These are phyloP conservation scores for Elongisporangium anandrum DNA, from an alignment of 352 stramenopile genomes.

Conservation along the genomic window DNA sequence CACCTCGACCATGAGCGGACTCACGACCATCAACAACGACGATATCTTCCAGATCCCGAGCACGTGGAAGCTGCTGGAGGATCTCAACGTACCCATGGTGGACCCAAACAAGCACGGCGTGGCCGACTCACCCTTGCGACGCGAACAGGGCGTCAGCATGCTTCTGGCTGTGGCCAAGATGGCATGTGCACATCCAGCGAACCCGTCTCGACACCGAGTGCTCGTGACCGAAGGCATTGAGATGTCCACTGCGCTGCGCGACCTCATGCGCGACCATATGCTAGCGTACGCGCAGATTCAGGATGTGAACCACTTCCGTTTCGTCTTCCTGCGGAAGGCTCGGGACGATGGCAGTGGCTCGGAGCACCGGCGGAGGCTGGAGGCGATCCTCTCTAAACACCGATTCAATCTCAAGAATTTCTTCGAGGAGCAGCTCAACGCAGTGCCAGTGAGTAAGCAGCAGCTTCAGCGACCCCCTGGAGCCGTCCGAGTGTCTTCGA, in stretches of 20 bases:
- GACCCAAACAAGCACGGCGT: conserved; percentile 44
- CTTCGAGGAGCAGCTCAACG: conserved; percentile 30
- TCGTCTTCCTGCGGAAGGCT: conserved; percentile 35
- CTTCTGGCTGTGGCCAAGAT: conserved; percentile 44
- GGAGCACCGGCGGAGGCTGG: conserved; percentile 9
- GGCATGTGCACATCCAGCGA: conserved; percentile 28
- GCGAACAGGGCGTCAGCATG: conserved; percentile 44
- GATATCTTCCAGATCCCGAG: conserved; percentile 35
- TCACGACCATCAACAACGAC: not conserved
- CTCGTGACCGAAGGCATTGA: conserved; percentile 52
- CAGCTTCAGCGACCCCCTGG: not conserved
- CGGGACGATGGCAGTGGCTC: not conserved
- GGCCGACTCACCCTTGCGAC: conserved; percentile 36
- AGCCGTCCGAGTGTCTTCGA: not conserved
- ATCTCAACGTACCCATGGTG: conserved; percentile 49
- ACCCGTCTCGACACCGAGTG: conserved; percentile 31
- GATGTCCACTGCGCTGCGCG: conserved; percentile 44
- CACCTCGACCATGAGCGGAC: not conserved
- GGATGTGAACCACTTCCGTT: conserved; percentile 54
- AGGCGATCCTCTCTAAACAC: conserved; percentile 26
- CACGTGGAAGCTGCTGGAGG: conserved; percentile 46
- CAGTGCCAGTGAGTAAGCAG: conserved; percentile 7
- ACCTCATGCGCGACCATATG: conserved; percentile 50
- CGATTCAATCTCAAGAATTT: conserved; percentile 27
- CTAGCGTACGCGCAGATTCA: conserved; percentile 56